Percentiles rank a stretch among this genome's conserved stretches.
These are phyloP conservation scores for Urtica urens DNA, from an alignment of 306 rosid genomes.

Conservation along the genomic window DNA sequence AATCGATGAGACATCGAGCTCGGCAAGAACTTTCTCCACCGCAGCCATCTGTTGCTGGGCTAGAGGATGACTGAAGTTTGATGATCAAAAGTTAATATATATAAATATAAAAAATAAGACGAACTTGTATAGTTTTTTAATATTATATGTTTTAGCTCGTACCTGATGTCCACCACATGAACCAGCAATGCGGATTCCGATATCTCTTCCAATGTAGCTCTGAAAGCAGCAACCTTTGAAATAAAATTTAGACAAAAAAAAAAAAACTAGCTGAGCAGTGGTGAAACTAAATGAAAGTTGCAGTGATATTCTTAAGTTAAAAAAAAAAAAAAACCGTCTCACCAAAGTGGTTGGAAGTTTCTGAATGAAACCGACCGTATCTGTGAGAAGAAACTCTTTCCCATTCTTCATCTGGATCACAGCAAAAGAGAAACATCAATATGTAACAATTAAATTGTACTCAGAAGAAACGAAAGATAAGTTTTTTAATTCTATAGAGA, in stretches of 20 bases:
- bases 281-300: slow-evolving; percentile 4
- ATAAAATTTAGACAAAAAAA: too few relatives aligned
- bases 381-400: slow-evolving; percentile 88
- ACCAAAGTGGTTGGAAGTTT: slow-evolving; percentile 92
- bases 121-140: too few relatives aligned
- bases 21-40: slow-evolving; percentile 83
- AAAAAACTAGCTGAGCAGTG: not conserved
- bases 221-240: slow-evolving; percentile 91
- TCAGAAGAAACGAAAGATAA: too few relatives aligned
- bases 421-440: slow-evolving; percentile 17
- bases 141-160: slow-evolving; percentile 8
- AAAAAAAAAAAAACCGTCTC: too few relatives aligned
- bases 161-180: slow-evolving; percentile 94
- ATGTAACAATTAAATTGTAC: not conserved
- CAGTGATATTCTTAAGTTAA: slow-evolving; percentile 7
- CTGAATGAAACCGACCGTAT: slow-evolving; percentile 97
- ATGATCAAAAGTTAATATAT: too few relatives aligned
- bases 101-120: too few relatives aligned
- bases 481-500: slow-evolving; percentile 5
- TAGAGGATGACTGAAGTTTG: slow-evolving; percentile 75
- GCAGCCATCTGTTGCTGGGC: slow-evolving; percentile 94
- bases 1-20: slow-evolving; percentile 63
- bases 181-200: slow-evolving; percentile 80
- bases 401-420: slow-evolving; percentile 69
- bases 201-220: slow-evolving; percentile 96